Conservation (phyloP, 1,284 basidiomycete species). For the Exobasidium rhododendri region DNA sequence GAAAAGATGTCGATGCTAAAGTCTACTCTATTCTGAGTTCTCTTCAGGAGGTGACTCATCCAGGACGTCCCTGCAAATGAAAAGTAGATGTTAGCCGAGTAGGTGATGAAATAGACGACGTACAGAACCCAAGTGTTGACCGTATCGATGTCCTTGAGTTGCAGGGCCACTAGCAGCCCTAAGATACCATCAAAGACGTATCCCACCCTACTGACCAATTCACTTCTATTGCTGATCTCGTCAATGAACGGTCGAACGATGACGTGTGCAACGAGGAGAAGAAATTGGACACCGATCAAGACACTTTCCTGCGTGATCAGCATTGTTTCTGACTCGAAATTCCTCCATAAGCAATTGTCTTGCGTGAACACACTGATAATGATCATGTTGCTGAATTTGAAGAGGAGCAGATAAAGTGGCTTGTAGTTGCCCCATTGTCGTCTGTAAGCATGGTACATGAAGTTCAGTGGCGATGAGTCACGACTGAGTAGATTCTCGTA, state of each 20-base stretch:
- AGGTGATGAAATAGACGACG: constrained; percentile 28
- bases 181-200: constrained; percentile 67
- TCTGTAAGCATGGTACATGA: constrained; percentile 62
- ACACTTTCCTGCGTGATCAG: constrained; percentile 65
- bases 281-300: constrained; percentile 63
- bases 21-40: constrained; percentile 66
- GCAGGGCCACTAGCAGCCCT: constrained; percentile 60
- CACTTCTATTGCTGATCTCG: constrained; percentile 71
- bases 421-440: constrained; percentile 58
- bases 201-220: constrained; percentile 66
- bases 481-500: constrained; percentile 67
- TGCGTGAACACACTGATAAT: constrained; percentile 65
- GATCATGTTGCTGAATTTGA: constrained; percentile 69
- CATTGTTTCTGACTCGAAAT: constrained; percentile 60
- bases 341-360: constrained; percentile 72
- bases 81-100: constrained; percentile 47
- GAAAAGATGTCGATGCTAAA: constrained; percentile 79
- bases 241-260: constrained; percentile 67
- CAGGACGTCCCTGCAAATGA: constrained; percentile 28
- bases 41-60: constrained; percentile 55
- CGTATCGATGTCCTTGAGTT: constrained; percentile 36
- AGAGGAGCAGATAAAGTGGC: constrained; percentile 53
- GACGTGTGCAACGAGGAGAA: constrained; percentile 65
- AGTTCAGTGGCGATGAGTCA: constrained; percentile 69
- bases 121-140: constrained; percentile 47